A percentile compares a stretch with the other conserved stretches of the same genome.
Evolutionary conservation across 2,329 filamentous ascomycete genomes (phyloP).

Genomic region (Diaporthe amygdali): DNA sequence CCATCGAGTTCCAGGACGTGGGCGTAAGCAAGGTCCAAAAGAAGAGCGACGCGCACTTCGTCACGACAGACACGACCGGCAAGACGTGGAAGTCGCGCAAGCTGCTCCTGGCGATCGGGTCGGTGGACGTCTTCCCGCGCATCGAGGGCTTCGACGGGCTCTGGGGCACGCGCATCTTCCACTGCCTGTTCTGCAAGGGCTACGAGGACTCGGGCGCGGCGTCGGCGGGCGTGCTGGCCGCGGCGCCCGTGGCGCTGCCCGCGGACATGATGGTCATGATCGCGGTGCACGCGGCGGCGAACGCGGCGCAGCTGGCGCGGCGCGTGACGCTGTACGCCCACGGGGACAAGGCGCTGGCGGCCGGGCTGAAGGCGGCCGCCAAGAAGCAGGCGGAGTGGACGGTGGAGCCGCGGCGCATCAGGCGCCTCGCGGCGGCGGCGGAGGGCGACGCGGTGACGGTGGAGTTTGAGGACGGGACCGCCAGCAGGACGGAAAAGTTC

Average conservation of each 20-base stretch:
- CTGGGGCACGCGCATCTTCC: conserved; percentile 56
- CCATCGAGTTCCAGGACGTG: conserved; percentile 37
- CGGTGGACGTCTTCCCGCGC: conserved; percentile 53
- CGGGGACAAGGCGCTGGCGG: conserved; percentile 8
- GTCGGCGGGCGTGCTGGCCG: conserved; percentile 52
- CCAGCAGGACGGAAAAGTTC: conserved; percentile 7
- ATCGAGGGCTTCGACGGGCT: conserved; percentile 59
- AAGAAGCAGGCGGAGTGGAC: not conserved
- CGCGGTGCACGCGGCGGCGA: not conserved
- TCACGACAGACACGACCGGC: conserved; percentile 46
- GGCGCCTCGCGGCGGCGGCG: not conserved
- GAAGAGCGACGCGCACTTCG: conserved; percentile 38
- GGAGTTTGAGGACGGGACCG: conserved; percentile 11
- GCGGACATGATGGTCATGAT: not conserved
- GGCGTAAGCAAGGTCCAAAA: conserved; percentile 34
- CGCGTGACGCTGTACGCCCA: conserved; percentile 9
- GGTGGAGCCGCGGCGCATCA: conserved; percentile 7
- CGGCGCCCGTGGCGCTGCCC: conserved; percentile 28
- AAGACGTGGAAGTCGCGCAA: conserved; percentile 53
- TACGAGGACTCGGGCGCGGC: conserved; percentile 58
- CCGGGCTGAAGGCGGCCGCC: not conserved
- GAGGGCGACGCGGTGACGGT: not conserved
- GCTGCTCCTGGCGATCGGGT: conserved; percentile 59
- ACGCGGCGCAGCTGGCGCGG: conserved; percentile 3
- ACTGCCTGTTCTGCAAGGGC: conserved; percentile 66